Evolutionary conservation across 768 basidiomycete species (phyloP), one percentile per base, ranked within the genome.

Genomic region (Leccinum arenicola): DNA sequence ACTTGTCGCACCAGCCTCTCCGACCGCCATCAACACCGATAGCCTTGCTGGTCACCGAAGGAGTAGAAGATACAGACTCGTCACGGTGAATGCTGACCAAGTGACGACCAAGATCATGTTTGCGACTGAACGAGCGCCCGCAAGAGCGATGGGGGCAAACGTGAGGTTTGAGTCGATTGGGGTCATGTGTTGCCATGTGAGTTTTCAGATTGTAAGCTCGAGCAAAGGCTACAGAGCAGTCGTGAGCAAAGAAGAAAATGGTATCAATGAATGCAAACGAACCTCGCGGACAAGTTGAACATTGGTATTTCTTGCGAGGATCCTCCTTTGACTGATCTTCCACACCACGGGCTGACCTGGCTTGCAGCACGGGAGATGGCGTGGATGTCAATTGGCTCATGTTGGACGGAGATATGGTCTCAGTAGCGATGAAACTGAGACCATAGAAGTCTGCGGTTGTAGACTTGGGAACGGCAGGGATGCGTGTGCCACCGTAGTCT

Each of bases 121-220:
- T 91, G 65, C 95, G 87, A 64, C 91, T 93, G 75, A 98, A 98
- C 19, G 92, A 92, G 56, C 95, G 87, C 35, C 88, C 89, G 62
- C 95, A 98, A 3, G 86, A 83, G 47, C 83, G 79, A 74, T 96
- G 91, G 47, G 88, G 89, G 73, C 95, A 98, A 49, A 87, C 82
- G 70, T 93, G 89, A 6, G 93, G 93, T 77, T 96, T 98, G 52
- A 88, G 76, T 60, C 95, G 82, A 73, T 92, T 87, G 23, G 95
- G 95, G 71, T 96, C 93, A 74, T 98, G 95, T 4, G 95, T 98
- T 25, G 89, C 89, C 83, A 91, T 87, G 73, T 97, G 95, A 0
- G 95, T 95, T 78, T 98, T 98, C 58, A 98, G 76, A 68, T 98
- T 98, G 75, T 91, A 97, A 3, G 93, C 93, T 27, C 95, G 81